phyloP scores from a whole-genome alignment of 2,329 filamentous ascomycete genomes.

The Sarocladium kiliense region DNA sequence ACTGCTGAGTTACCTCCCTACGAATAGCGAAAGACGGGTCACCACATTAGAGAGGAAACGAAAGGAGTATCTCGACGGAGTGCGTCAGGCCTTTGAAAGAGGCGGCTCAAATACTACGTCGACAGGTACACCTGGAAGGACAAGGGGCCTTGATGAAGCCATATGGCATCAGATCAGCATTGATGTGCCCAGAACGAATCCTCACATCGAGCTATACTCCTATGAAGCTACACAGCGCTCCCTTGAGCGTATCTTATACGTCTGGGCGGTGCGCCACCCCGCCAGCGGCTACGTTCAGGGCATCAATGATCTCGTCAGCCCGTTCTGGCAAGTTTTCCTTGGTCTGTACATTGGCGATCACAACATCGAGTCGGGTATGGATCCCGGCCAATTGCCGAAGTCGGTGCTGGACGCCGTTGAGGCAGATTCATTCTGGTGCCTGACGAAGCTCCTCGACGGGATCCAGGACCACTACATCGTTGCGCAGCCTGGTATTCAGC shows the following conservation, averaged over 20 bases:
- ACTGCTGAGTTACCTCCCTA: slow-evolving; percentile 88
- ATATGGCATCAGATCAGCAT: slow-evolving; percentile 99
- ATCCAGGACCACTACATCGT: slow-evolving; percentile 99
- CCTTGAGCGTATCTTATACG: slow-evolving; percentile 88
- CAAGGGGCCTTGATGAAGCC: slow-evolving; percentile 81
- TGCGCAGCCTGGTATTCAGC: slow-evolving; percentile 91
- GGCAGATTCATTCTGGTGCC: slow-evolving; percentile 96
- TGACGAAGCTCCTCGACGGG: slow-evolving; percentile 95
- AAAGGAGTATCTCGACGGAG: slow-evolving; percentile 93
- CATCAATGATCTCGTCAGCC: slow-evolving; percentile 96
- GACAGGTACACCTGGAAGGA: slow-evolving; percentile 34
- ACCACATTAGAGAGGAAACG: slow-evolving; percentile 88
- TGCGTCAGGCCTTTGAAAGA: slow-evolving; percentile 66
- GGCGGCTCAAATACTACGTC: slow-evolving; percentile 41
- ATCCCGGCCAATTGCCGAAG: slow-evolving; percentile 87
- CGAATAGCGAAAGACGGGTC: slow-evolving; percentile 90
- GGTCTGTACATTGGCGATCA: slow-evolving; percentile 92
- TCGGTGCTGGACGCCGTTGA: slow-evolving; percentile 93
- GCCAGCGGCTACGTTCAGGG: slow-evolving; percentile 97
- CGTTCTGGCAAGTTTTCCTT: slow-evolving; percentile 97
- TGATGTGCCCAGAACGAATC: slow-evolving; percentile 92
- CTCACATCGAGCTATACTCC: slow-evolving; percentile 88
- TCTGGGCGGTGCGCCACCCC: slow-evolving; percentile 96
- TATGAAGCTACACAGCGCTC: slow-evolving; percentile 96
- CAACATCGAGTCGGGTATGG: slow-evolving; percentile 91